phyloP scores from a whole-genome alignment of 2,329 filamentous ascomycete genomes.

The Curvularia sp. region DNA sequence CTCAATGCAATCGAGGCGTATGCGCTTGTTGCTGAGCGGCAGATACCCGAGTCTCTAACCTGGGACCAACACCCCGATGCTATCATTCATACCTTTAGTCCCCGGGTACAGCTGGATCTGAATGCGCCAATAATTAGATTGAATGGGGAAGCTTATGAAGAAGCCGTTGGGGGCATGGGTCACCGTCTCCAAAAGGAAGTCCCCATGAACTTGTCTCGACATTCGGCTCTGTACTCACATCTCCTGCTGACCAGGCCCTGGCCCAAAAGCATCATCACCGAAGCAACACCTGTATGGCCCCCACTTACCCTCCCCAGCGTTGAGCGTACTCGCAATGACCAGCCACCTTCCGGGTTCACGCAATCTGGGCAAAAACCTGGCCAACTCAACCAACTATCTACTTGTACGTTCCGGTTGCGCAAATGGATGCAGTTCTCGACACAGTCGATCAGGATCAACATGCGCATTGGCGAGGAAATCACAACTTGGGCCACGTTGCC shows the following conservation, averaged over 20 bases:
- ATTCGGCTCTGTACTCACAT: slow-evolving; percentile 64
- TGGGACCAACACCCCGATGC: slow-evolving; percentile 72
- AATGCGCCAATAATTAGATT: slow-evolving; percentile 70
- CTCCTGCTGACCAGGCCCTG: slow-evolving; percentile 69
- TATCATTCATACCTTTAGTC: slow-evolving; percentile 75
- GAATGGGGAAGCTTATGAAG: slow-evolving; percentile 39
- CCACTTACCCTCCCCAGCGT: slow-evolving; percentile 71
- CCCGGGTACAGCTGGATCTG: slow-evolving; percentile 72
- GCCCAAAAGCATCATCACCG: slow-evolving; percentile 52
- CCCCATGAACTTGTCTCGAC: slow-evolving; percentile 53
- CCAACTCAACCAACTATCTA: slow-evolving; percentile 66
- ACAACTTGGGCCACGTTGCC: slow-evolving; percentile 76
- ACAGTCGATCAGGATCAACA: slow-evolving; percentile 37
- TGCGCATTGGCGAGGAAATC: slow-evolving; percentile 60
- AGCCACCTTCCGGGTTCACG: slow-evolving; percentile 53
- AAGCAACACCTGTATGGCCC: slow-evolving; percentile 69
- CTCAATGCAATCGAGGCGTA: slow-evolving; percentile 82
- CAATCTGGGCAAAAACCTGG: slow-evolving; percentile 59
- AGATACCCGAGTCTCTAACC: slow-evolving; percentile 60
- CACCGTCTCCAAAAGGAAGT: slow-evolving; percentile 60
- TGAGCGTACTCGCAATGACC: slow-evolving; percentile 62
- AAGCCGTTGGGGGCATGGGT: slow-evolving; percentile 24
- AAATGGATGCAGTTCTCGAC: slow-evolving; percentile 74
- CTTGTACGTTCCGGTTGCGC: slow-evolving; percentile 74
- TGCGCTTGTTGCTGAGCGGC: slow-evolving; percentile 71